Conservation (phyloP, 2,329 filamentous ascomycete genomes). For the Trichoderma brevicompactum region DNA sequence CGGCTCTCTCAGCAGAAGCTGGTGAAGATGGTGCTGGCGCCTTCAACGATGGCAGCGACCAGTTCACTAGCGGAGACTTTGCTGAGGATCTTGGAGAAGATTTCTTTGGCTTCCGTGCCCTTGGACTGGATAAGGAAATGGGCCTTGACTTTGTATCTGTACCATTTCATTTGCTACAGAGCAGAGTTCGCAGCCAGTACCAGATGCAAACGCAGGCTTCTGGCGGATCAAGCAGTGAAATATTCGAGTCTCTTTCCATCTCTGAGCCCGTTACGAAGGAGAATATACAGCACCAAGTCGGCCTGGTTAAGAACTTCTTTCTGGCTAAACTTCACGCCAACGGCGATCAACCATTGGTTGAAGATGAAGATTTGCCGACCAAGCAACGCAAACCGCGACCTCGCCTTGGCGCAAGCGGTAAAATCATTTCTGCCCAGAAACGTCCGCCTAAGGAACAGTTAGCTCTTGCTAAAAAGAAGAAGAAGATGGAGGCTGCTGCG, state of each 20-base stretch:
- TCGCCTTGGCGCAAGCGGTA: conserved; percentile 72
- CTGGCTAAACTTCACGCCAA: conserved; percentile 85
- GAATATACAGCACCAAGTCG: conserved; percentile 78
- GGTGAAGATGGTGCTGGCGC: conserved; percentile 84
- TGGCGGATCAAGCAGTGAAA: conserved; percentile 59
- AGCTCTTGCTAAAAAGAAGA: conserved; percentile 84
- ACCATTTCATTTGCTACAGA: conserved; percentile 90
- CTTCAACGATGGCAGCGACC: conserved; percentile 96
- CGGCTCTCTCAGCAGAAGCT: conserved; percentile 75
- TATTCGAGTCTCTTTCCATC: conserved; percentile 70
- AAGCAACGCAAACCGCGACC: conserved; percentile 83
- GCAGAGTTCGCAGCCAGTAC: conserved; percentile 83
- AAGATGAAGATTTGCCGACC: conserved; percentile 91
- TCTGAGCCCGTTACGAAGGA: conserved; percentile 80
- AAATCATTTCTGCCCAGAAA: conserved; percentile 85
- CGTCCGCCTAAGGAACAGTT: conserved; percentile 80
- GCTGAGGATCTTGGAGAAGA: conserved; percentile 97
- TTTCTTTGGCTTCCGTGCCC: conserved; percentile 97
- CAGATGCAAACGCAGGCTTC: conserved; percentile 73
- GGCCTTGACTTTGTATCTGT: conserved; percentile 87
- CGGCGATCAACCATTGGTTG: conserved; percentile 76
- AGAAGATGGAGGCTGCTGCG: conserved; percentile 71
- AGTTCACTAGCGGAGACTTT: conserved; percentile 95
- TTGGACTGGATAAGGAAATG: conserved; percentile 90
- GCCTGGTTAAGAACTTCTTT: conserved; percentile 90